Conservation (phyloP, 2,329 filamentous ascomycete genomes). For the Raffaelea albimanens region DNA sequence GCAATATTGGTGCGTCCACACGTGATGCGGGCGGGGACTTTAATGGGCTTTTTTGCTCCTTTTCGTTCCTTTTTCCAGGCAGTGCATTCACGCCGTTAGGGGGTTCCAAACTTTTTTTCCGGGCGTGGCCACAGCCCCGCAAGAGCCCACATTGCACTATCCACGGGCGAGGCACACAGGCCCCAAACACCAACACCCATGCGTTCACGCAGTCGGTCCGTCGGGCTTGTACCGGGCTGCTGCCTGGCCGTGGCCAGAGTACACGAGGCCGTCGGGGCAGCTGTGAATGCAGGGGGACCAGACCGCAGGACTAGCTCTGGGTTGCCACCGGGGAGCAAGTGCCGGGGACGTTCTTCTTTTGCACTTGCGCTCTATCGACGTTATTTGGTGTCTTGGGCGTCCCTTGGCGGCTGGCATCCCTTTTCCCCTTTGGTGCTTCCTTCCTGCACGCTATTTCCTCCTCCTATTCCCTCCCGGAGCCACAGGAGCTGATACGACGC, state of each 20-base stretch:
- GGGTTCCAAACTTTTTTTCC: no score
- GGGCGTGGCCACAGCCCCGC: no score
- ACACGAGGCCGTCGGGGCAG: background rate
- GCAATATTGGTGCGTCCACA: background rate
- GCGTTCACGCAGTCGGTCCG: background rate
- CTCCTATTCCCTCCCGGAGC: no score
- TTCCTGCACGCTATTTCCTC: no score
- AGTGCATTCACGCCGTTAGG: no score
- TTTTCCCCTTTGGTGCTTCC: no score
- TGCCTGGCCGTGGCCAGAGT: background rate
- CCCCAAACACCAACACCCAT: background rate
- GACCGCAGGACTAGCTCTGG: no score
- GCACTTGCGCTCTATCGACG: background rate
- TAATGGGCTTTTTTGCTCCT: no score
- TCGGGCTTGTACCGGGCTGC: background rate
- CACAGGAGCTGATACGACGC: no score
- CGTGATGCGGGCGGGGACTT: background rate
- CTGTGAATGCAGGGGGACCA: conserved; percentile 1
- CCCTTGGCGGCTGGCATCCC: no score
- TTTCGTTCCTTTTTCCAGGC: no score
- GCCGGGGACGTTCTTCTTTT: background rate
- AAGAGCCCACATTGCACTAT: no score
- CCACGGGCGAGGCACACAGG: background rate
- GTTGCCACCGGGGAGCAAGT: background rate
- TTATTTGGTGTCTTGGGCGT: background rate